A percentile compares a stretch with the other conserved stretches of the same genome.
These are phyloP conservation scores for Candida freyschussii DNA, from an alignment of 1,139 yeast species.

Conservation along the genomic window DNA sequence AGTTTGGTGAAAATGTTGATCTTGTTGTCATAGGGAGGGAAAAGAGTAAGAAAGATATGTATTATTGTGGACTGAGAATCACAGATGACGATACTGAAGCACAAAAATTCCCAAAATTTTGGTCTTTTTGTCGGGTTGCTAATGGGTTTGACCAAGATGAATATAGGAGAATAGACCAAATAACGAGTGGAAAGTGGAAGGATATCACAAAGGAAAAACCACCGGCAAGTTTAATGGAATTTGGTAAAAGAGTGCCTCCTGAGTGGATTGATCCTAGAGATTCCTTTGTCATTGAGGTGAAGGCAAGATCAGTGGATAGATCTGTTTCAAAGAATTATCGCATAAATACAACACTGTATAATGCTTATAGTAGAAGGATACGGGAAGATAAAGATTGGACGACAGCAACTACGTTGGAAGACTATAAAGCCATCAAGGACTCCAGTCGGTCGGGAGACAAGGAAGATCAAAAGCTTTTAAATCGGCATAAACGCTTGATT, in stretches of 20 bases:
- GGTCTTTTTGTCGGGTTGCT: slow-evolving; percentile 75
- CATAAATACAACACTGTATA: slow-evolving; percentile 66
- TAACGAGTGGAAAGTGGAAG: slow-evolving; percentile 62
- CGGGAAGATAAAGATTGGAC: slow-evolving; percentile 64
- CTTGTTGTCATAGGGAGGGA: slow-evolving; percentile 73
- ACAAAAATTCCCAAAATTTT: slow-evolving; percentile 29
- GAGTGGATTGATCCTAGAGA: slow-evolving; percentile 78
- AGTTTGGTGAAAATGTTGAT: slow-evolving; percentile 85
- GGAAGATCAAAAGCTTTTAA: slow-evolving; percentile 14
- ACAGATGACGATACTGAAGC: slow-evolving; percentile 31
- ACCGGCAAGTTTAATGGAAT: slow-evolving; percentile 42
- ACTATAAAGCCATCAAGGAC: slow-evolving; percentile 39
- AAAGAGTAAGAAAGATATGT: slow-evolving; percentile 69
- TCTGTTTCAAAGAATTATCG: slow-evolving; percentile 47
- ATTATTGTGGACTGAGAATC: slow-evolving; percentile 63
- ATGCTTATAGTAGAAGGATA: slow-evolving; percentile 66
- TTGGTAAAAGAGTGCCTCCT: slow-evolving; percentile 61
- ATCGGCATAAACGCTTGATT: slow-evolving; percentile 15
- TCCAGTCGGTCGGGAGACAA: slow-evolving; percentile 14
- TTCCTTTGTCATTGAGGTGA: slow-evolving; percentile 78
- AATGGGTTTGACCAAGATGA: slow-evolving; percentile 75
- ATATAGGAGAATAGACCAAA: slow-evolving; percentile 50
- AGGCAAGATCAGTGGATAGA: slow-evolving; percentile 68
- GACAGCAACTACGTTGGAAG: slow-evolving; percentile 54
- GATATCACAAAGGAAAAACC: slow-evolving; percentile 34